Conservation (phyloP, 2,329 filamentous ascomycete genomes). For the Fusarium succisae region DNA sequence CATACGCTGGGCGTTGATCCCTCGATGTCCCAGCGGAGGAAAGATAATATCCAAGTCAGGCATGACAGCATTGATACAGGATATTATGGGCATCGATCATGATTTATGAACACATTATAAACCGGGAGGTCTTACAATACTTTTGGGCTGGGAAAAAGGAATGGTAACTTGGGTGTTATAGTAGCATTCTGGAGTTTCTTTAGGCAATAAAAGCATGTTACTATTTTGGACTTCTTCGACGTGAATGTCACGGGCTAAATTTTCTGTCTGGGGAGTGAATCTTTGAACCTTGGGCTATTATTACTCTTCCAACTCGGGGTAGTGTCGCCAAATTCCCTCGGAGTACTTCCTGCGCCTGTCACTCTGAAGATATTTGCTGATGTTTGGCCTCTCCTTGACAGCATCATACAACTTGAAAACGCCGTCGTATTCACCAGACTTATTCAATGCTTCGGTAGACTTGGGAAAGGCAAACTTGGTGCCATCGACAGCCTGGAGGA, state of each 20-base stretch:
- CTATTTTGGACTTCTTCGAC: background rate
- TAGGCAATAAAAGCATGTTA: background rate
- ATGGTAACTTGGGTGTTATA: background rate
- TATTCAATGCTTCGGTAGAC: conserved; percentile 64
- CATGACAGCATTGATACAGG: conserved; percentile 33
- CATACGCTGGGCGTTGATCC: conserved; percentile 19
- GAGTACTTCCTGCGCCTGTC: conserved; percentile 69
- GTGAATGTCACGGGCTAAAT: background rate
- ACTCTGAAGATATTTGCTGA: conserved; percentile 76
- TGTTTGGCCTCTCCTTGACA: conserved; percentile 68
- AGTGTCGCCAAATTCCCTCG: conserved; percentile 75
- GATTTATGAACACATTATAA: background rate
- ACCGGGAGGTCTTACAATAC: background rate
- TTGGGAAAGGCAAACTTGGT: conserved; percentile 75
- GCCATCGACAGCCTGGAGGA: conserved; percentile 57
- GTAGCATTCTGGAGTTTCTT: background rate
- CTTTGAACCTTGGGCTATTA: background rate
- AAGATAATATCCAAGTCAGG: conserved; percentile 2
- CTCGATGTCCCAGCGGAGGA: conserved; percentile 3
- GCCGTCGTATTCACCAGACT: conserved; percentile 64
- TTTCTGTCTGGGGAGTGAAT: background rate
- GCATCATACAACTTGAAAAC: conserved; percentile 73
- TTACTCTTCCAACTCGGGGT: conserved; percentile 73
- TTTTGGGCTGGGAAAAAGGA: background rate
- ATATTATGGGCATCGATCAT: conserved; percentile 29